Percentiles rank a stretch among this genome's conserved stretches.
phyloP scores from a whole-genome alignment of 192 early-diverging fungal species.

The Linnemannia schmuckeri region DNA sequence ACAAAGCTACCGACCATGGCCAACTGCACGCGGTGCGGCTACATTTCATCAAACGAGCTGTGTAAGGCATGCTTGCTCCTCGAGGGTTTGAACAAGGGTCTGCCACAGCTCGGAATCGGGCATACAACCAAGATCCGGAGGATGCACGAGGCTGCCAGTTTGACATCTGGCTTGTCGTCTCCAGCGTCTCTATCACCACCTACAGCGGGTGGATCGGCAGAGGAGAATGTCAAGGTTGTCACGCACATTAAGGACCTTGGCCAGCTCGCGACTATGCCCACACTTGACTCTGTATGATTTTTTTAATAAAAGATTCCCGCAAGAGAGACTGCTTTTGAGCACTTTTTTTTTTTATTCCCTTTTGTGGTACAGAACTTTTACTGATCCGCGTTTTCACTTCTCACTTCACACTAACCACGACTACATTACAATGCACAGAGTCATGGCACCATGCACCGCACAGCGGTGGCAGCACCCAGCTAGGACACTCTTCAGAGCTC shows the following conservation, averaged over 20 bases:
- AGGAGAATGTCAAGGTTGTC: conserved; percentile 23
- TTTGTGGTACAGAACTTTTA: neutral
- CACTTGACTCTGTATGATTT: conserved; percentile 2
- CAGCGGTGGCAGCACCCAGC: neutral
- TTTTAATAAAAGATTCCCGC: too few relatives aligned
- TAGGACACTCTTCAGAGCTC: neutral
- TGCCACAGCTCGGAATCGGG: conserved; percentile 80
- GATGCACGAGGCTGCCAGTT: conserved; percentile 31
- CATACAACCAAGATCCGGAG: conserved; percentile 58
- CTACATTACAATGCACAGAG: conserved; percentile 13
- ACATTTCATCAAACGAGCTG: conserved; percentile 90
- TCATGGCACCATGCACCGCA: neutral
- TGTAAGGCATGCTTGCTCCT: conserved; percentile 97
- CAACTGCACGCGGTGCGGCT: conserved; percentile 91
- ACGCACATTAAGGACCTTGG: conserved; percentile 50
- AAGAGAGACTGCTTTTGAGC: neutral
- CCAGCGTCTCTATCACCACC: conserved; percentile 10
- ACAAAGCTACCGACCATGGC: conserved; percentile 74
- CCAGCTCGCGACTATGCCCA: conserved; percentile 34
- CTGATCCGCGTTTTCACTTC: neutral
- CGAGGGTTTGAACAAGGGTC: conserved; percentile 91
- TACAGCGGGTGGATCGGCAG: neutral
- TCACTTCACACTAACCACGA: neutral
- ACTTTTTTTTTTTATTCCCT: neutral
- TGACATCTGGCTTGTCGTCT: conserved; percentile 12